Base-by-base conservation (phyloP, 2,329 filamentous ascomycete genomes). In the Trichophyton benhamiae region DNA sequence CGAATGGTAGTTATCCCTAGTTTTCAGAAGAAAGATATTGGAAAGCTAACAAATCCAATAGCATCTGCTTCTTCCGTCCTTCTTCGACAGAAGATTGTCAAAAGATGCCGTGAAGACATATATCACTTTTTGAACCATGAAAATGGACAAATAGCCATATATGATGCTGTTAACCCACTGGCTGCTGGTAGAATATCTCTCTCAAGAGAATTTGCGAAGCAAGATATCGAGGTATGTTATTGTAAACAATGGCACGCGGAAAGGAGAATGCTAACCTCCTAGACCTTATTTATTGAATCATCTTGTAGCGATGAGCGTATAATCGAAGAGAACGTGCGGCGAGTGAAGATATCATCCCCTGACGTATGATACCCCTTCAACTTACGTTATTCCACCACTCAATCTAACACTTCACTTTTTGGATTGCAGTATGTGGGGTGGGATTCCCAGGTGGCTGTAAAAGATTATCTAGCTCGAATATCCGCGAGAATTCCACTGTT, bases 111-210 rank as follows among this genome's bases (percentile, higher is more conserved):
- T 63, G 91, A 97, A 72, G 94, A 99, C 70, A 96, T 99, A 62
- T 96, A 96, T 71, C 87, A 88, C 61, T 99, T 96, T 80, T 78
- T 99, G 52, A 95, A 97, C 69, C 88, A 96, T 67, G 94, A 97
- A 70, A 97, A 97, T 68, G 94, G 94, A 11, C 94, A 99, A 72
- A 92, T 99, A 61, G 94, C 94, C 61, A 97, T 99, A 63, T 99
- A 97, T 72, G 94, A 99, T 75, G 94, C 95, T 30, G 95, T 99
- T 17, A 99, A 99, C 69, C 91, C 92, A 3, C 86, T 94, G 20
- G 86, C 89, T 20, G 85, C 83, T 62, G 91, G 91, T 15, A 85
- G 94, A 55, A 84, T 87, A 61, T 88, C 90, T 9, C 79, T 99
- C 17, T 91, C 91, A 3, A 96, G 95, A 75, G 94, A 99, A 70